Percentiles rank a stretch among this genome's conserved stretches.
phyloP scores from a whole-genome alignment of 352 stramenopile species.

The Globisporangium canariense region DNA sequence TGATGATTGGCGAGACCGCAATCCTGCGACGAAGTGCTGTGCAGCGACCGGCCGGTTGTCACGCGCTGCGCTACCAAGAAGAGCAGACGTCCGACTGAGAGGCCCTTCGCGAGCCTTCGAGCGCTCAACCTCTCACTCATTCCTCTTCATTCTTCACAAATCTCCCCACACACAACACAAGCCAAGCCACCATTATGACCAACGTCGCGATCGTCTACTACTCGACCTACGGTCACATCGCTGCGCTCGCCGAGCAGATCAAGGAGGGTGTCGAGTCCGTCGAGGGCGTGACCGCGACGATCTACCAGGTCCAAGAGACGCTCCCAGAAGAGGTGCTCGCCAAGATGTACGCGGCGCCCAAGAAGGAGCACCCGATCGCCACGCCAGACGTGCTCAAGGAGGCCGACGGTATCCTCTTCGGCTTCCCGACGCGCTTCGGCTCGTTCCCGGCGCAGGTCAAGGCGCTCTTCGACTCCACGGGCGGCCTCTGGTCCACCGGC shows the following conservation, averaged over 20 bases:
- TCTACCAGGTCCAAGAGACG: slow-evolving; percentile 74
- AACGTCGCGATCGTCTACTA: slow-evolving; percentile 78
- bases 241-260: slow-evolving; percentile 47
- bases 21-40: not conserved
- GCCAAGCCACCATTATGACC: slow-evolving; percentile 25
- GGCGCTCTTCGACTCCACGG: slow-evolving; percentile 68
- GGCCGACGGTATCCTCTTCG: slow-evolving; percentile 82
- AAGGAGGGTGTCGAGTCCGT: slow-evolving; percentile 61
- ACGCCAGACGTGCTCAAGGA: slow-evolving; percentile 48
- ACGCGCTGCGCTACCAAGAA: not conserved
- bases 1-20: not conserved
- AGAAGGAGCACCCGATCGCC: slow-evolving; percentile 56
- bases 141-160: not conserved
- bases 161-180: not conserved
- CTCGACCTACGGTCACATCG: slow-evolving; percentile 79
- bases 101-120: too few relatives aligned
- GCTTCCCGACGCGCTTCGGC: slow-evolving; percentile 82
- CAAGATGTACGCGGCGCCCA: slow-evolving; percentile 66
- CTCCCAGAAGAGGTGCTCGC: slow-evolving; percentile 62
- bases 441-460: slow-evolving; percentile 72
- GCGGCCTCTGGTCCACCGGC: slow-evolving; percentile 57
- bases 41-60: not conserved
- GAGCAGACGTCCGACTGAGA: too few relatives aligned
- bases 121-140: not conserved
- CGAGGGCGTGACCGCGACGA: slow-evolving; percentile 40